These are phyloP conservation scores for Cladochytrium replicatum DNA, from an alignment of 192 early-diverging fungal genomes.

Conservation along the genomic window DNA sequence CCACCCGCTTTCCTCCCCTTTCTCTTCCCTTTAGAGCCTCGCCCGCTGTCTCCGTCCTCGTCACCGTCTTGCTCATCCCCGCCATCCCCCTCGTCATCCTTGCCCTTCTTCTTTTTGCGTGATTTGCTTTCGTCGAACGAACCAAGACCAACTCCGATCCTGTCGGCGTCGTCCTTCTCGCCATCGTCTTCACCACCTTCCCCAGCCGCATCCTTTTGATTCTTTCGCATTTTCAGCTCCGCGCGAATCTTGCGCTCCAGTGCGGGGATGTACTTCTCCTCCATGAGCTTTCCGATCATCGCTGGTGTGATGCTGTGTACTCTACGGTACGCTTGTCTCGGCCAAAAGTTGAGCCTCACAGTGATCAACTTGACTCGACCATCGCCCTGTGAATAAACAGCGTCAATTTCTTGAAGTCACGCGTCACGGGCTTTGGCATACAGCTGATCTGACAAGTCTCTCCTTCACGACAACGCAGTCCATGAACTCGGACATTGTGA, in stretches of 20 bases:
- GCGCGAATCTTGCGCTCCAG: conserved; percentile 69
- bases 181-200: conserved; percentile 14
- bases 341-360: conserved; percentile 79
- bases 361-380: conserved; percentile 65
- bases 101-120: conserved; percentile 10
- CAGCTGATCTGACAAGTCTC: no score
- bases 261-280: conserved; percentile 56
- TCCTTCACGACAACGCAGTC: conserved; percentile 80
- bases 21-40: conserved; percentile 8
- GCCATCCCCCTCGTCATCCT: conserved; percentile 11
- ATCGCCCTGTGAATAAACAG: not conserved
- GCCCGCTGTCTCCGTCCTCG: conserved; percentile 10
- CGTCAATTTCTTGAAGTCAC: not conserved
- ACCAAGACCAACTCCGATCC: conserved; percentile 27
- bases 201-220: conserved; percentile 22
- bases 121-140: conserved; percentile 21
- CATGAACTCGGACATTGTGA: conserved; percentile 75
- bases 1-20: conserved; percentile 9
- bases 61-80: conserved; percentile 29
- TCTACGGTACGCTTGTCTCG: conserved; percentile 57
- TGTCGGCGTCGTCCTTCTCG: conserved; percentile 3
- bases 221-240: conserved; percentile 55
- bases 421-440: no score
- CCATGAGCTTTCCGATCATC: conserved; percentile 67
- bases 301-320: conserved; percentile 62